Evolutionary conservation across 83 land plant genomes (phyloP).

Genomic region (Picea abies): DNA sequence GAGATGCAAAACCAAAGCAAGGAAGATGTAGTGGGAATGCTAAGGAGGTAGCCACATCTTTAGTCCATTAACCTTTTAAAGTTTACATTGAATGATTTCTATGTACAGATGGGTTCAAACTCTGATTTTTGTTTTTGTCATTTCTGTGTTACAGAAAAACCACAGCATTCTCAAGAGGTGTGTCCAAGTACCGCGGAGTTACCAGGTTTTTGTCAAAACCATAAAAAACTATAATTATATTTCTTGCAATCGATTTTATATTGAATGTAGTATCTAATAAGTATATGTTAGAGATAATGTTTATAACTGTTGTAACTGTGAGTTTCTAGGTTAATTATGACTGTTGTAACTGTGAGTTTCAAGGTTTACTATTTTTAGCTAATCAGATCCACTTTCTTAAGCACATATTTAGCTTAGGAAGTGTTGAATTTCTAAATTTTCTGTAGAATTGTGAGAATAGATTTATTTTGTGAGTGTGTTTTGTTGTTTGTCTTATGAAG

Average conservation of each 20-base stretch:
- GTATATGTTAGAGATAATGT: too few relatives aligned
- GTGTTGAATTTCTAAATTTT: too few relatives aligned
- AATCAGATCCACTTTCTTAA: too few relatives aligned
- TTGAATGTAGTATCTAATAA: not conserved
- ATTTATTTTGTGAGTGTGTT: too few relatives aligned
- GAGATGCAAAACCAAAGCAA: not conserved
- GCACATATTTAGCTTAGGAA: too few relatives aligned
- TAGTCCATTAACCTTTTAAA: not conserved
- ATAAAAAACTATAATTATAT: not conserved
- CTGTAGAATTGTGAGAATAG: too few relatives aligned
- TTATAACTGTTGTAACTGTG: too few relatives aligned
- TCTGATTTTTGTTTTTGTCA: not conserved
- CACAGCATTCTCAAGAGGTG: not conserved
- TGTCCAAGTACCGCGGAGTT: slow-evolving; percentile 1
- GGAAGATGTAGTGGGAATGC: not conserved
- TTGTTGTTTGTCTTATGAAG: too few relatives aligned
- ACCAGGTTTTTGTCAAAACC: not conserved
- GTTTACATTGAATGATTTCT: not conserved
- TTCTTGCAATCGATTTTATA: not conserved
- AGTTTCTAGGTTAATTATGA: too few relatives aligned
- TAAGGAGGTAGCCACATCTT: not conserved
- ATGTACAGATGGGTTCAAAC: not conserved
- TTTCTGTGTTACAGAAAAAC: not conserved
- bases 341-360: too few relatives aligned
- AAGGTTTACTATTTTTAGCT: too few relatives aligned